phyloP scores from a whole-genome alignment of 331 rosid genomes.

The Cydonia oblonga region DNA sequence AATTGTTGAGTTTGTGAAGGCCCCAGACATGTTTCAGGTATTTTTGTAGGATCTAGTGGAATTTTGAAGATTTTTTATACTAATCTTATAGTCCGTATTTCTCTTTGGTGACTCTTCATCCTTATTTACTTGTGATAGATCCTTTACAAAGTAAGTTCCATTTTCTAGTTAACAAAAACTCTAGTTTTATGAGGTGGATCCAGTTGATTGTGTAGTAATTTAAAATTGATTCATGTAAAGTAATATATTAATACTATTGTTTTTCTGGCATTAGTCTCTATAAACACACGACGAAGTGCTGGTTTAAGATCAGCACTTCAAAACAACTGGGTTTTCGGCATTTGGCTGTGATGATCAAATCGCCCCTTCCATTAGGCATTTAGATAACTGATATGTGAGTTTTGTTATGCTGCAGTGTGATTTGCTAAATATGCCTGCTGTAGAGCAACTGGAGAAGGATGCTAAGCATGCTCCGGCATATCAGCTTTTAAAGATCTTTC shows the following conservation, averaged over 20 bases:
- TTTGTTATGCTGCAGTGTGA: slow-evolving; percentile 59
- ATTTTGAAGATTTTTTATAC: neutral
- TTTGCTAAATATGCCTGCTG: slow-evolving; percentile 74
- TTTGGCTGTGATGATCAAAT: neutral
- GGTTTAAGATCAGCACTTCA: neutral
- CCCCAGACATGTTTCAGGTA: slow-evolving; percentile 82
- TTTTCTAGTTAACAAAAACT: neutral
- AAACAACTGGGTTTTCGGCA: neutral
- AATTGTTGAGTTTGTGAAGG: slow-evolving; percentile 74
- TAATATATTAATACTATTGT: neutral
- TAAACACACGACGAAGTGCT: neutral
- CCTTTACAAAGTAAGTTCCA: neutral
- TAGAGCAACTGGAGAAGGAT: slow-evolving; percentile 86
- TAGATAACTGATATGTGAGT: neutral
- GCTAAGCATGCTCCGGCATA: slow-evolving; percentile 51
- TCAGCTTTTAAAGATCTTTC: slow-evolving; percentile 74
- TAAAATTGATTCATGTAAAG: neutral
- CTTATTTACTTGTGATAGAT: neutral
- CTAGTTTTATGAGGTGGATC: neutral
- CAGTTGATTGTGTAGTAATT: neutral
- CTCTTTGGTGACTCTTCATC: neutral
- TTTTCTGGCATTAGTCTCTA: neutral
- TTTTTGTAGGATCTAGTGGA: neutral
- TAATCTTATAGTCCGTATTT: neutral
- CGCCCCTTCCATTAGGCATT: neutral